A percentile compares a stretch with the other conserved stretches of the same genome.
phyloP scores from a whole-genome alignment of 2,329 filamentous ascomycete species.

The Cercospora zeae-maydis region DNA sequence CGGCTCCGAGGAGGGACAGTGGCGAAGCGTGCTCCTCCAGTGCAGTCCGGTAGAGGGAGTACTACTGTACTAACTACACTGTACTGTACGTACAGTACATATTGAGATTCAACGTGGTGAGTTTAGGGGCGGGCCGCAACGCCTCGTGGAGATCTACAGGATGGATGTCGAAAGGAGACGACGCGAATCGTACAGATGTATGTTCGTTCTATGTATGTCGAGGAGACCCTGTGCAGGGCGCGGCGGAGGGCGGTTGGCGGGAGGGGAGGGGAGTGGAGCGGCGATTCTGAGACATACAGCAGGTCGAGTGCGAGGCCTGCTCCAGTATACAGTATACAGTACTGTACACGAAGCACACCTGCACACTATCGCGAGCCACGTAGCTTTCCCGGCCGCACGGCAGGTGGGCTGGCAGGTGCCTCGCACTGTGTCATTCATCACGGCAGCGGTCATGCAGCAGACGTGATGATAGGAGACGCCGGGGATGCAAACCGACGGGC shows the following conservation, averaged over 20 bases:
- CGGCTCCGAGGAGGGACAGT: neutral
- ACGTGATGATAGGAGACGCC: neutral
- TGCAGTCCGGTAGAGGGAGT: no score
- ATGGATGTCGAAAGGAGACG: neutral
- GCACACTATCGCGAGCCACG: constrained; percentile 2
- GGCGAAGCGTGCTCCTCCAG: neutral
- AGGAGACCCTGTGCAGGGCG: neutral
- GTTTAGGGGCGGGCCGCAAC: constrained; percentile 3
- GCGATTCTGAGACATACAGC: neutral
- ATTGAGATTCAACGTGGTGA: neutral
- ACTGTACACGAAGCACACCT: constrained; percentile 1
- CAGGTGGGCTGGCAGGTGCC: constrained; percentile 2
- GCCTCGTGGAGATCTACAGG: constrained; percentile 4
- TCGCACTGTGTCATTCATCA: neutral
- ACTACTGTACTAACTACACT: no score
- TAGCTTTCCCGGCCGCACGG: constrained; percentile 6
- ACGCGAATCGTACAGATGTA: neutral
- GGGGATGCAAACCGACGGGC: neutral
- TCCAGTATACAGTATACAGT: no score
- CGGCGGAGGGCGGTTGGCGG: neutral
- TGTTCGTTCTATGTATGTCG: no score
- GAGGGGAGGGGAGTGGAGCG: neutral
- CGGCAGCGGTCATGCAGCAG: constrained; percentile 6
- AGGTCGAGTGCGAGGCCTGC: neutral
- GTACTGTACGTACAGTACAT: neutral